These are phyloP conservation scores for Fusarium poae DNA, from an alignment of 2,329 filamentous ascomycete species.

Conservation along the genomic window DNA sequence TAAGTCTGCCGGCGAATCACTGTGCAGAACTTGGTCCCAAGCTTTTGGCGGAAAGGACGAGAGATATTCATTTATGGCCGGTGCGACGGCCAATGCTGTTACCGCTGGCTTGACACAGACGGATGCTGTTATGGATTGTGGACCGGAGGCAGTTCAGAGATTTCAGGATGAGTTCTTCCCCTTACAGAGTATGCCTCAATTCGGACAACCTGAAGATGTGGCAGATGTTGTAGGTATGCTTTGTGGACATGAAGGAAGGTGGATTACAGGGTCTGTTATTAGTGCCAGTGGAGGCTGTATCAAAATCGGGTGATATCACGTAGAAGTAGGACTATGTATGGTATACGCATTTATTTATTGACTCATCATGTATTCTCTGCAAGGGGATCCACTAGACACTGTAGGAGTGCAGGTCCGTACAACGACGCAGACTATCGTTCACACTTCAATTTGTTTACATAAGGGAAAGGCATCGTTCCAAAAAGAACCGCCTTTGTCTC, in stretches of 20 bases:
- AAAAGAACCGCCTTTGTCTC: neutral
- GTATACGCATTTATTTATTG: neutral
- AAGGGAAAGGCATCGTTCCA: too few relatives aligned
- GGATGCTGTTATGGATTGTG: constrained; percentile 52
- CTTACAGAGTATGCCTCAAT: constrained; percentile 50
- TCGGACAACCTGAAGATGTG: constrained; percentile 54
- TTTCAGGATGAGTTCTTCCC: constrained; percentile 54
- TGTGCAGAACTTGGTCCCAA: constrained; percentile 55
- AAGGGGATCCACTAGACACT: neutral
- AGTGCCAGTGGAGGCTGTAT: constrained; percentile 55
- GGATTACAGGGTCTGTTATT: constrained; percentile 55
- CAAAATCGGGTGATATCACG: constrained; percentile 48
- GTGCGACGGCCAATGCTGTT: constrained; percentile 54
- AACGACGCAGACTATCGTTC: accelerated
- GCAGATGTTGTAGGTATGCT: constrained; percentile 54
- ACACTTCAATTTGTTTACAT: neutral
- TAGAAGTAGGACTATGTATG: neutral
- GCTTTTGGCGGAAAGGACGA: constrained; percentile 54
- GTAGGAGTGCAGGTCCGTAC: accelerated
- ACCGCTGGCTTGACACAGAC: constrained; percentile 53
- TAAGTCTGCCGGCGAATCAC: constrained; percentile 53
- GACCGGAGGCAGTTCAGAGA: constrained; percentile 48
- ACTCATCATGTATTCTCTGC: accelerated
- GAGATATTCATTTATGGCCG: constrained; percentile 52
- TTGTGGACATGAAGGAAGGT: constrained; percentile 52